Percentiles rank a stretch among this genome's conserved stretches.
Conservation (phyloP, 768 basidiomycete species). For the Boletus tylopilopsis region DNA sequence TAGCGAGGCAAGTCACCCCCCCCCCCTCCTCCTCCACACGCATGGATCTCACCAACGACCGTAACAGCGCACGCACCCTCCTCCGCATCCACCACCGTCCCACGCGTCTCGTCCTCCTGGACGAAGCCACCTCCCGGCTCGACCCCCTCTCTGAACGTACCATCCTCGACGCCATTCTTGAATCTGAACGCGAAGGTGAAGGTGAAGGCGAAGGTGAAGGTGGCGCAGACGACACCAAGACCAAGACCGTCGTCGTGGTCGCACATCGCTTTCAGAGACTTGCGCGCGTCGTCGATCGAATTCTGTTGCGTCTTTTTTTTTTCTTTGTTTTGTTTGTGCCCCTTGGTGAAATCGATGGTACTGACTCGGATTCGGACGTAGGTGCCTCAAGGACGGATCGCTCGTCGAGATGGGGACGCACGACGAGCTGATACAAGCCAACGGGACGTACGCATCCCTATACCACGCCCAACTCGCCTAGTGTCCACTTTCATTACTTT, state of each 20-base stretch:
- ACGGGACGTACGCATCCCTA: slow-evolving; percentile 27
- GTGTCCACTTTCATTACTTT: too few species aligned
- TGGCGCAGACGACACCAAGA: too few species aligned
- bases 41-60: too few species aligned
- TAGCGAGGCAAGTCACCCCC: too few species aligned
- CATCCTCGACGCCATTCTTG: slow-evolving; percentile 40
- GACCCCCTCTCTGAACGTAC: slow-evolving; percentile 53
- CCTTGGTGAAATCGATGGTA: too few species aligned
- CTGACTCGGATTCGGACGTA: slow-evolving; percentile 1
- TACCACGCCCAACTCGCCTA: slow-evolving; percentile 21
- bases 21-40: background rate
- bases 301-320: slow-evolving; percentile 38
- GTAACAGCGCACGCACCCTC: slow-evolving; percentile 42
- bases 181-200: slow-evolving; percentile 36
- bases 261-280: slow-evolving; percentile 54
- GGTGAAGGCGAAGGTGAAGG: too few species aligned
- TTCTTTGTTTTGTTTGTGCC: background rate
- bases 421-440: slow-evolving; percentile 19
- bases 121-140: slow-evolving; percentile 57
- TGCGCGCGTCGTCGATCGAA: slow-evolving; percentile 46
- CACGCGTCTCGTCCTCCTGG: slow-evolving; percentile 48
- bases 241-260: slow-evolving; percentile 53
- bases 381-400: slow-evolving; percentile 32
- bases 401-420: slow-evolving; percentile 33
- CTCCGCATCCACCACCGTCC: slow-evolving; percentile 34